phyloP scores from a whole-genome alignment of 75 land plant species.

The Azolla pinnata region DNA sequence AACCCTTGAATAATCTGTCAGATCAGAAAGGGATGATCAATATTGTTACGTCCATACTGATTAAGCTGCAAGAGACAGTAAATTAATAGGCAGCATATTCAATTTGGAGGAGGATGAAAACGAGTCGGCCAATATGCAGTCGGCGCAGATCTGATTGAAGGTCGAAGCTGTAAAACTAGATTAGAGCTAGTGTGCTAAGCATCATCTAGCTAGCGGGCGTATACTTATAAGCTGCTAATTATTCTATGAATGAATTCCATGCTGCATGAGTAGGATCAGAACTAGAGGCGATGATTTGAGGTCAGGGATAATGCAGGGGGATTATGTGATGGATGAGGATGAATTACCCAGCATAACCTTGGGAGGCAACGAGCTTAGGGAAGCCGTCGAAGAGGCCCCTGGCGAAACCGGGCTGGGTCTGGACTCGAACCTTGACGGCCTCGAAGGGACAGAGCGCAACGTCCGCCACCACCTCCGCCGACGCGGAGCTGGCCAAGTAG shows the following conservation, averaged over 20 bases:
- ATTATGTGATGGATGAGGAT: no score
- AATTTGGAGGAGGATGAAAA: neutral
- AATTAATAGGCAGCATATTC: conserved; percentile 3
- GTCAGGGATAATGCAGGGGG: no score
- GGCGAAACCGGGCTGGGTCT: conserved; percentile 90
- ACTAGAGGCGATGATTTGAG: no score
- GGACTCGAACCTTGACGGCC: conserved; percentile 87
- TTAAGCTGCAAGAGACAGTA: no score
- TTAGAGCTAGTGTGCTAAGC: no score
- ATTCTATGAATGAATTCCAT: no score
- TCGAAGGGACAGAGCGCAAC: conserved; percentile 90
- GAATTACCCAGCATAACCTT: conserved; percentile 74
- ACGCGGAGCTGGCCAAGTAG: conserved; percentile 87
- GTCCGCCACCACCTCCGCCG: conserved; percentile 83
- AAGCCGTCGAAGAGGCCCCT: conserved; percentile 73
- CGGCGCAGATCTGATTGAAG: neutral
- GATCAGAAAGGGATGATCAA: conserved; percentile 1
- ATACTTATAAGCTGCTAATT: no score
- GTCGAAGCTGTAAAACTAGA: no score
- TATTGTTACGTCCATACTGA: no score
- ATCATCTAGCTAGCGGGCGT: no score
- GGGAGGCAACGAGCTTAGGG: conserved; percentile 64
- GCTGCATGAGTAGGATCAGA: no score
- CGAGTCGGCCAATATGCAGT: neutral
- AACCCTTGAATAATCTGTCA: conserved; percentile 66